Conservation (phyloP, 768 basidiomycete genomes). For the Lactarius indigo region DNA sequence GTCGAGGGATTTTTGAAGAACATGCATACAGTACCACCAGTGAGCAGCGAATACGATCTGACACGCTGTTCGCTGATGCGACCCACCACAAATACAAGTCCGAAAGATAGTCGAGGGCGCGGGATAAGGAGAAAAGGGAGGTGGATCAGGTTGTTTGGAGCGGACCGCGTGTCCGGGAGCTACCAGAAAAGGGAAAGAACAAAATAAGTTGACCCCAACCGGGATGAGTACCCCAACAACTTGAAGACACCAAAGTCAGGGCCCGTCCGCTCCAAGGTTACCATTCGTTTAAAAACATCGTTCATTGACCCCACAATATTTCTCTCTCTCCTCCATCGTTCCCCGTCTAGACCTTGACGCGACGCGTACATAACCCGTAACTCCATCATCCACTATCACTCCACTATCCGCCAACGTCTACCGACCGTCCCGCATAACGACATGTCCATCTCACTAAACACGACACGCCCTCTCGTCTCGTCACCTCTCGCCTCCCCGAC, state of each 20-base stretch:
- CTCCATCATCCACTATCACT: not conserved
- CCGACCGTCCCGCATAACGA: slow-evolving; percentile 31
- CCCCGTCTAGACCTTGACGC: not conserved
- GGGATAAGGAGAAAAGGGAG: not conserved
- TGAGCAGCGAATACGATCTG: not conserved
- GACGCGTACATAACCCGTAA: slow-evolving; percentile 1
- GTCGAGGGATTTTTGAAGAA: not conserved
- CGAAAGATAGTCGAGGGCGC: not conserved
- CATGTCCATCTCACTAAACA: slow-evolving; percentile 54
- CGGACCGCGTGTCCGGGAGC: not conserved
- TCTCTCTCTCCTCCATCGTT: not conserved
- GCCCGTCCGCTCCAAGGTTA: not conserved
- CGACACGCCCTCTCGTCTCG: slow-evolving; percentile 24
- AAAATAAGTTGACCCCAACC: not conserved
- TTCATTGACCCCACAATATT: slow-evolving; percentile 6
- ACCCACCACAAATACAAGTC: slow-evolving; percentile 5
- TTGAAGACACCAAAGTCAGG: not conserved
- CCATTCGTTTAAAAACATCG: slow-evolving; percentile 16
- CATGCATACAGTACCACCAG: not conserved
- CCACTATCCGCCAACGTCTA: slow-evolving; percentile 37
- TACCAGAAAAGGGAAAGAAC: not conserved
- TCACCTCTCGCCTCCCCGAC: slow-evolving; percentile 24
- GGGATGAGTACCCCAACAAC: slow-evolving; percentile 17
- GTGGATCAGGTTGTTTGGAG: not conserved
- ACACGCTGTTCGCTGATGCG: not conserved